These are phyloP conservation scores for Fusarium paranaense DNA, from an alignment of 2,329 filamentous ascomycete species.

Conservation along the genomic window DNA sequence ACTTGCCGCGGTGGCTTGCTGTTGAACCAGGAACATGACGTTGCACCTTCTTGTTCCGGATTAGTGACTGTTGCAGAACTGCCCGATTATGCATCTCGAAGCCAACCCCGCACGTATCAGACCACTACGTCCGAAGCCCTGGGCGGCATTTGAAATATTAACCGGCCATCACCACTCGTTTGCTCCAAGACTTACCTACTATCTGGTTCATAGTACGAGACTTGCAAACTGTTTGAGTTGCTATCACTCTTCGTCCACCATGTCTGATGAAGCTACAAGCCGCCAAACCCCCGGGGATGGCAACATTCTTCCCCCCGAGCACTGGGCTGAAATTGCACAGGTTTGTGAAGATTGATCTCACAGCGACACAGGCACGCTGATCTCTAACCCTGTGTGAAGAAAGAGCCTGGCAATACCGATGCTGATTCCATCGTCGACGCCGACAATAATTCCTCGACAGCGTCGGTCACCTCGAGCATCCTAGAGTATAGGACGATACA, in stretches of 20 bases:
- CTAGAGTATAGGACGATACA: slow-evolving; percentile 37
- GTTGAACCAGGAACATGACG: neutral
- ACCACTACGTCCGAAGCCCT: neutral
- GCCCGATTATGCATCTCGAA: neutral
- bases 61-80: neutral
- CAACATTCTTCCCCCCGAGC: slow-evolving; percentile 10
- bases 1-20: neutral
- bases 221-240: too few relatives aligned
- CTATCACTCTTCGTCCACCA: neutral
- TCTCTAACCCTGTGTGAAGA: neutral
- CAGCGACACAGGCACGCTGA: too few relatives aligned
- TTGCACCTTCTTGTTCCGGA: neutral
- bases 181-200: neutral
- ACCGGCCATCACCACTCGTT: neutral
- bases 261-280: neutral
- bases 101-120: neutral
- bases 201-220: neutral
- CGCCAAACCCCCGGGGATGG: too few relatives aligned
- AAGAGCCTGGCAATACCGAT: neutral
- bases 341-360: slow-evolving; percentile 3
- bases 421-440: slow-evolving; percentile 5
- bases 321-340: slow-evolving; percentile 34
- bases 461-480: slow-evolving; percentile 37
- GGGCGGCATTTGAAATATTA: neutral
- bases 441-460: slow-evolving; percentile 31